Evolutionary conservation across 768 basidiomycete species (phyloP).

Genomic region (Trichaptum fuscoviolaceum): DNA sequence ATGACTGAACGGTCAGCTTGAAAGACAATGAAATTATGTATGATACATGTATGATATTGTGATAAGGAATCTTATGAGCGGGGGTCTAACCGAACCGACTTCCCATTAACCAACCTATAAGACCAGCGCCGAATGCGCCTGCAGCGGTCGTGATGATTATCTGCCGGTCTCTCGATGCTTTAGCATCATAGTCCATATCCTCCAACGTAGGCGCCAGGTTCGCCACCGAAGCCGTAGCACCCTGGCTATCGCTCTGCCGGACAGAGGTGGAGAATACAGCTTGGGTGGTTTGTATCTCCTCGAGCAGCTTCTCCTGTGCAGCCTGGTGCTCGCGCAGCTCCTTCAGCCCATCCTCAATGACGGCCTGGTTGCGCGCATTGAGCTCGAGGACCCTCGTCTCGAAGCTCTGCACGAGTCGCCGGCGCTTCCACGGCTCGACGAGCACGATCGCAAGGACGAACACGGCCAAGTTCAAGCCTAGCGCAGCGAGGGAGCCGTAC

Average conservation of each 20-base stretch:
- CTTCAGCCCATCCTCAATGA: slow-evolving; percentile 43
- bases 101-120: slow-evolving; percentile 19
- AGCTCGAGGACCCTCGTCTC: slow-evolving; percentile 70
- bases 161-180: slow-evolving; percentile 18
- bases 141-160: slow-evolving; percentile 19
- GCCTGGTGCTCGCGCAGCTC: slow-evolving; percentile 45
- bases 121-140: slow-evolving; percentile 8
- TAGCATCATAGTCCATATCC: slow-evolving; percentile 5
- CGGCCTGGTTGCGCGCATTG: slow-evolving; percentile 23
- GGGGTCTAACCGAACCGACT: slow-evolving; percentile 22
- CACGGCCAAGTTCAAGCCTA: slow-evolving; percentile 84
- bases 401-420: slow-evolving; percentile 79
- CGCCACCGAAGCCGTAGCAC: slow-evolving; percentile 15
- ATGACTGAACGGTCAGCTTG: no score
- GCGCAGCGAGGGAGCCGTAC: slow-evolving; percentile 81
- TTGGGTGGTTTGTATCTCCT: slow-evolving; percentile 11
- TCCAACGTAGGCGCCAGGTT: slow-evolving; percentile 6
- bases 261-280: neutral
- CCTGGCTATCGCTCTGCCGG: neutral
- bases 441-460: slow-evolving; percentile 86
- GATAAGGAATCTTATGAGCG: neutral
- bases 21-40: no score
- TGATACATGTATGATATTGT: slow-evolving; percentile 16
- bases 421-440: slow-evolving; percentile 96
- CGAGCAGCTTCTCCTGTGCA: slow-evolving; percentile 37